A percentile compares a stretch with the other conserved stretches of the same genome.
These are phyloP conservation scores for Cyclotella atomus DNA, from an alignment of 108 stramenopile genomes.

Conservation along the genomic window DNA sequence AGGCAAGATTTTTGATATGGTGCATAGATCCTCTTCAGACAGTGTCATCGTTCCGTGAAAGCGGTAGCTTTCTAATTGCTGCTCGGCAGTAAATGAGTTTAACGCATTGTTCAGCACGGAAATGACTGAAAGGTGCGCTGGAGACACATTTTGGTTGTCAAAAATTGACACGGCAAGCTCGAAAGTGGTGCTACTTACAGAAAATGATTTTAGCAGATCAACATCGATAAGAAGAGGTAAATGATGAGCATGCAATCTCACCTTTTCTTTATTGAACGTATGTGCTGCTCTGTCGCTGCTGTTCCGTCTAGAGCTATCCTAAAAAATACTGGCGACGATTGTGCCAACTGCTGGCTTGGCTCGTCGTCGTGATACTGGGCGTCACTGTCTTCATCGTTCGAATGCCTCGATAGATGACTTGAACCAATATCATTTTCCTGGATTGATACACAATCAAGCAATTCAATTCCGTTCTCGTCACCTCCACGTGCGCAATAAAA, in stretches of 20 bases:
- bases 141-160: not conserved
- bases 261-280: slow-evolving; percentile 43
- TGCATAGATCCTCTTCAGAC: slow-evolving; percentile 48
- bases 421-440: not conserved
- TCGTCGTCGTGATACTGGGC: not conserved
- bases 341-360: not conserved
- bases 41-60: slow-evolving; percentile 39
- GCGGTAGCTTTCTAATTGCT: slow-evolving; percentile 65
- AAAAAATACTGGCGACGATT: slow-evolving; percentile 64
- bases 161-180: slow-evolving; percentile 56
- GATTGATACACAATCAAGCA: too few relatives aligned
- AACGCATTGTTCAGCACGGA: slow-evolving; percentile 50
- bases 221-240: too few relatives aligned
- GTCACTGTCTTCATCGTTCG: slow-evolving; percentile 28
- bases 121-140: slow-evolving; percentile 45
- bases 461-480: too few relatives aligned
- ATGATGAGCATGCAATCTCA: not conserved
- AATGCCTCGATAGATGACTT: not conserved
- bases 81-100: slow-evolving; percentile 69
- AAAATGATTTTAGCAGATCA: not conserved
- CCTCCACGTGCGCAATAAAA: slow-evolving; percentile 65
- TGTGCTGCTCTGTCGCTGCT: slow-evolving; percentile 26
- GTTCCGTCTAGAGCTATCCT: slow-evolving; percentile 55
- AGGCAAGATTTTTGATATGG: slow-evolving; percentile 60
- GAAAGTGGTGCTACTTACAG: slow-evolving; percentile 42